Evolutionary conservation across 306 rosid genomes (phyloP).

Genomic region (Gillenia trifoliata): DNA sequence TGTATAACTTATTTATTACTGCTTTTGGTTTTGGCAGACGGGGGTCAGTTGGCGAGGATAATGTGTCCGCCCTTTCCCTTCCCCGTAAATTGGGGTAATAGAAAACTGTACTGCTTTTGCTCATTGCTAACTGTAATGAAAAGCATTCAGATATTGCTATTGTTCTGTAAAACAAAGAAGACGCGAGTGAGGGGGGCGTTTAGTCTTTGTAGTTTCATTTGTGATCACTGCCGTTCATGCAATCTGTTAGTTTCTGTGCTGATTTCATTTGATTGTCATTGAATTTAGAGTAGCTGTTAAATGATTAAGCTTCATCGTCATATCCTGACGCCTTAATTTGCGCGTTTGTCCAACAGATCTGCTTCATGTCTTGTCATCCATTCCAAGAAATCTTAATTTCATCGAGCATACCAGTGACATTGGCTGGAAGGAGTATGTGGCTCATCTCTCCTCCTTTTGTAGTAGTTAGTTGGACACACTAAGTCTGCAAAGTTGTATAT

Average conservation of each 20-base stretch:
- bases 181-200: background rate
- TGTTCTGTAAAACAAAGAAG: background rate
- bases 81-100: background rate
- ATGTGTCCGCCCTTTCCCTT: background rate
- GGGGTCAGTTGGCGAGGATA: background rate
- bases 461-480: constrained; percentile 3
- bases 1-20: background rate
- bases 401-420: constrained; percentile 83
- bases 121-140: background rate
- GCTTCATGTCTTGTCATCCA: constrained; percentile 58
- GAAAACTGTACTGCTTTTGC: constrained; percentile 13
- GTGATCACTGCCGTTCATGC: background rate
- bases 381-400: constrained; percentile 62
- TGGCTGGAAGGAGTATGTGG: constrained; percentile 90
- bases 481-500: background rate
- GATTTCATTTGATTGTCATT: background rate
- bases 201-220: background rate
- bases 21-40: background rate
- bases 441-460: constrained; percentile 11
- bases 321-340: constrained; percentile 2
- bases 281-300: background rate
- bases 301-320: background rate
- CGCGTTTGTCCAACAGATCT: constrained; percentile 39
- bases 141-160: background rate
- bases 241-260: background rate